Evolutionary conservation across 148 eudicot species (phyloP).

Genomic region (Nepenthes mirabilis): DNA sequence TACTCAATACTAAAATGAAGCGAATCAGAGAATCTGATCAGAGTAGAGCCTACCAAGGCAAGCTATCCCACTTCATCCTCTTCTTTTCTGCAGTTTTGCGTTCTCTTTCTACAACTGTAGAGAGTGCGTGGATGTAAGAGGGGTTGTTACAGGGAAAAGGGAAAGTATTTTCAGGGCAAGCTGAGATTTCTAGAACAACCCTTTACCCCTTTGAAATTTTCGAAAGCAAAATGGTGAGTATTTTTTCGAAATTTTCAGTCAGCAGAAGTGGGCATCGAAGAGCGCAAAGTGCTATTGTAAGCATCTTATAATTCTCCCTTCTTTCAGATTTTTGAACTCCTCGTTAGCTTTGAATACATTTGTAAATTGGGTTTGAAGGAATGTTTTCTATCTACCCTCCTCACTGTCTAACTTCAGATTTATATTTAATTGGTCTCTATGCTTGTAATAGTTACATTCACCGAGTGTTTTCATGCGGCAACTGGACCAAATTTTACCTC

Average conservation of each 20-base stretch:
- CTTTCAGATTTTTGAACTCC: background rate
- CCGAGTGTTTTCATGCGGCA: background rate
- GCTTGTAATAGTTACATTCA: background rate
- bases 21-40: constrained; percentile 10
- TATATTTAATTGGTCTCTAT: background rate
- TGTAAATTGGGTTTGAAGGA: background rate
- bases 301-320: background rate
- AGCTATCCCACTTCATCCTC: constrained; percentile 4
- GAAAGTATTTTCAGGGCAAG: background rate
- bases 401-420: background rate
- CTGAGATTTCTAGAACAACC: background rate
- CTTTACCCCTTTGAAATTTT: background rate
- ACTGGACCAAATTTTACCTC: no score
- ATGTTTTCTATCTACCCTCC: background rate
- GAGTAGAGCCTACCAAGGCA: constrained; percentile 5
- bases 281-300: constrained; percentile 42
- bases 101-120: background rate
- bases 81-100: background rate
- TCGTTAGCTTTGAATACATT: background rate
- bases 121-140: background rate
- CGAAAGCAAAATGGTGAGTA: constrained; percentile 28
- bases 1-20: constrained; percentile 3
- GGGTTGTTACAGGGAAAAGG: background rate
- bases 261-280: constrained; percentile 22
- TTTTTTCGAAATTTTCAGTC: constrained; percentile 29